Evolutionary conservation across 2,329 filamentous ascomycete genomes (phyloP).

Genomic region (Talaromyces funiculosus): DNA sequence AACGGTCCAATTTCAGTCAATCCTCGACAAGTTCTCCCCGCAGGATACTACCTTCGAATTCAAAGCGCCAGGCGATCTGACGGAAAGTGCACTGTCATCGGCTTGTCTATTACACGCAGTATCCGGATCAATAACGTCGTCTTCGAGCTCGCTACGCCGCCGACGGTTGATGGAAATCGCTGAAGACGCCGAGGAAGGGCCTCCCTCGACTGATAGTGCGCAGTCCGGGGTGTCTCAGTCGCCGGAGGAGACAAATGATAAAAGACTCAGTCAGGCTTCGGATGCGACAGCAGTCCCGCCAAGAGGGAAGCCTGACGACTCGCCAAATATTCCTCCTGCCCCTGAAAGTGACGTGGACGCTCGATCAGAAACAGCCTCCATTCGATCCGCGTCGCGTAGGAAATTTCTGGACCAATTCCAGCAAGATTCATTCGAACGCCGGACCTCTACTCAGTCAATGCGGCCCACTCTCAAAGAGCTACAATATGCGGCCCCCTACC

Average conservation of each 20-base stretch:
- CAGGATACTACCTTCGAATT: slow-evolving; percentile 83
- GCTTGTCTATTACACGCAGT: slow-evolving; percentile 86
- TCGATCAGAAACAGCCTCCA: slow-evolving; percentile 19
- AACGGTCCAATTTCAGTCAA: slow-evolving; percentile 60
- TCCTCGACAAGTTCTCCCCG: slow-evolving; percentile 66
- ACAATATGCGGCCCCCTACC: slow-evolving; percentile 34
- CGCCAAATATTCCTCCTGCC: slow-evolving; percentile 7
- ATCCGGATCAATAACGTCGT: slow-evolving; percentile 78
- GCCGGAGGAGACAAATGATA: slow-evolving; percentile 1
- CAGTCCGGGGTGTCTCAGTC: background rate
- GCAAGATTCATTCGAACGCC: slow-evolving; percentile 29
- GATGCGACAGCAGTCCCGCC: slow-evolving; percentile 32
- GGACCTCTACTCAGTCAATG: slow-evolving; percentile 37
- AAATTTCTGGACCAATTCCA: slow-evolving; percentile 32
- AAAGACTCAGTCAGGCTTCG: slow-evolving; percentile 26
- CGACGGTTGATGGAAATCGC: slow-evolving; percentile 83
- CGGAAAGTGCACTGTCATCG: slow-evolving; percentile 79
- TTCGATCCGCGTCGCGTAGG: slow-evolving; percentile 22
- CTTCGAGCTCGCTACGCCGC: slow-evolving; percentile 70
- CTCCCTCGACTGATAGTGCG: slow-evolving; percentile 25
- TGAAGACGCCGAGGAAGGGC: slow-evolving; percentile 82
- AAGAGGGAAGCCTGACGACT: slow-evolving; percentile 14
- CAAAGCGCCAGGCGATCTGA: slow-evolving; percentile 67
- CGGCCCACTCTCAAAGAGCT: slow-evolving; percentile 43
- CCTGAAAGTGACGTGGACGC: slow-evolving; percentile 17